Evolutionary conservation across 2,329 filamentous ascomycete species (phyloP), one percentile per base, ranked within the genome.

Genomic region (Conoideocrella luteorostrata): DNA sequence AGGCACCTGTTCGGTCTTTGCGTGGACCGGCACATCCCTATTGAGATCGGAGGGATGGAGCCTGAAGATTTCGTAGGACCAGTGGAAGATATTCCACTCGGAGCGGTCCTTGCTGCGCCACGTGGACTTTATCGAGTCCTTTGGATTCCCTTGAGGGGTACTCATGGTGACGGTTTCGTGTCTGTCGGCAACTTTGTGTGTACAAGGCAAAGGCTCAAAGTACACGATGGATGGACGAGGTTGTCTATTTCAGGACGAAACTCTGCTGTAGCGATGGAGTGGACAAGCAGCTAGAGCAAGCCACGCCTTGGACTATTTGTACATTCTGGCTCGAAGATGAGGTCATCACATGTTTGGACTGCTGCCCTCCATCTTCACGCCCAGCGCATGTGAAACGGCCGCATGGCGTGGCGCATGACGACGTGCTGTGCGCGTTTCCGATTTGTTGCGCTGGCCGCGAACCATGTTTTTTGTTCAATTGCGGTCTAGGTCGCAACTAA

Each of bases 91-190:
- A 17, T 23, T 32, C 45, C 45, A 47, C 20, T 47, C 45, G 7
- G 45, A 47, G 23, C 45, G 45, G 17, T 43, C 36, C 24, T 47
- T 47, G 2, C 18, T 29, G 2, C 40, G 40, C 45, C 45, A 47
- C n/a, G 45, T 47, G 23, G 41, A 44, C 35, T 43, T 47, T n/a
- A 47, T 47, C 9, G 45, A 47, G 32, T 47, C 45, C 13, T 34
- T 39, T 5, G 41, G 40, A 17, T 40, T 43, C 13, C 29, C n/a
- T 11, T 9, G 22, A 2, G 29, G 20, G 7, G 28, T 13, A 38
- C 42, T 40, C 42, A 44, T 44, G 5, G 12, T 21, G 18, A 13
- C 13, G 11, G n/a, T n/a, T n/a, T n/a, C n/a, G n/a, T n/a, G n/a
- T n/a, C n/a, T n/a, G n/a, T n/a, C n/a, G n/a, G n/a, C n/a, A n/a